Percentiles rank a stretch among this genome's conserved stretches.
Conservation (phyloP, 2,329 filamentous ascomycete genomes). For the Penicillium sp. region DNA sequence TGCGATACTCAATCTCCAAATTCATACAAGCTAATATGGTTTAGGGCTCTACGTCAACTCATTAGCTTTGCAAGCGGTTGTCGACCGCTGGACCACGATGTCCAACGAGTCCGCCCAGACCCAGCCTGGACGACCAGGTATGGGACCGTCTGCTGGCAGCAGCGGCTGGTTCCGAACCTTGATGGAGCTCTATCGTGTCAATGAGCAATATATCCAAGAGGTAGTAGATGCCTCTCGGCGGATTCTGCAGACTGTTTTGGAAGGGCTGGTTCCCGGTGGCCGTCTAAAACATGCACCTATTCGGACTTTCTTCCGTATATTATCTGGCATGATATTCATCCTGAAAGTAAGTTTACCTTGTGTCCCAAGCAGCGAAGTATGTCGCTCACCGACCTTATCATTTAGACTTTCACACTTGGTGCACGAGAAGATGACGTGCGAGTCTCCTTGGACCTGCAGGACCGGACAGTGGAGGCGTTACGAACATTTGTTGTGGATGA, state of each 20-base stretch:
- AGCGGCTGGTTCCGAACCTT: slow-evolving; percentile 43
- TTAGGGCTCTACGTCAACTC: slow-evolving; percentile 82
- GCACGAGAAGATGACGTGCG: slow-evolving; percentile 66
- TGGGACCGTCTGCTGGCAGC: slow-evolving; percentile 33
- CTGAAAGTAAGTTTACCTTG: slow-evolving; percentile 54
- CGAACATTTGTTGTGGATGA: slow-evolving; percentile 67
- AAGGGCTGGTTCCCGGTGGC: slow-evolving; percentile 61
- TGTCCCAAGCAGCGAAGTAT: background rate
- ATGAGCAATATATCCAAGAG: slow-evolving; percentile 65
- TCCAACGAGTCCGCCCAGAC: slow-evolving; percentile 44
- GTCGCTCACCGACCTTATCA: background rate
- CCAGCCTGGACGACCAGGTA: slow-evolving; percentile 30
- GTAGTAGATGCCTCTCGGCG: slow-evolving; percentile 65
- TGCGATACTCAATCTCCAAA: background rate
- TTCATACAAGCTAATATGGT: slow-evolving; percentile 17
- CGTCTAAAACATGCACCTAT: slow-evolving; percentile 66
- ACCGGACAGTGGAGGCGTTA: slow-evolving; percentile 62
- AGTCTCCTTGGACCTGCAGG: slow-evolving; percentile 61
- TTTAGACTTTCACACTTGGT: slow-evolving; percentile 64
- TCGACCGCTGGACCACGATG: slow-evolving; percentile 86
- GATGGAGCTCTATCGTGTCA: slow-evolving; percentile 58
- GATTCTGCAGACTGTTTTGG: slow-evolving; percentile 63
- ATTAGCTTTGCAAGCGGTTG: slow-evolving; percentile 88
- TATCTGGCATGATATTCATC: slow-evolving; percentile 67
- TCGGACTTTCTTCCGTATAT: slow-evolving; percentile 66